Evolutionary conservation across 208 protist genomes (phyloP).

Genomic region (Dictyostelium gargantuum): DNA sequence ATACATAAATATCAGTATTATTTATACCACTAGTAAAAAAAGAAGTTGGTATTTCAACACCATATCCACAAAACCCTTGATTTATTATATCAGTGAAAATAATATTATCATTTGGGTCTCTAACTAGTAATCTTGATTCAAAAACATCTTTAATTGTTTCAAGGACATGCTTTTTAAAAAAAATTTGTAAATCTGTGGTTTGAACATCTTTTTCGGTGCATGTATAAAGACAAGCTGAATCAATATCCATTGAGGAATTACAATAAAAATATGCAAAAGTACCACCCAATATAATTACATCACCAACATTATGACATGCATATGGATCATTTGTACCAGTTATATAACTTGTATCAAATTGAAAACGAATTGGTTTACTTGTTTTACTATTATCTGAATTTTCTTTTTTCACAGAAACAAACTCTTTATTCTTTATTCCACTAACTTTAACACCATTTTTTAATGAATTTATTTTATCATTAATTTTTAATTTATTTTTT

Average conservation of each 20-base stretch:
- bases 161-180: not conserved
- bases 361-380: not conserved
- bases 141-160: not conserved
- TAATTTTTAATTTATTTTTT: not conserved
- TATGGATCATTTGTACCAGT: not conserved
- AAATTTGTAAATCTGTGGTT: not conserved
- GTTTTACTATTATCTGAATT: too few relatives aligned
- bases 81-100: not conserved
- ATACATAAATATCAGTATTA: slow-evolving; percentile 57
- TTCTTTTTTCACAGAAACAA: not conserved
- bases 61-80: not conserved
- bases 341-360: not conserved
- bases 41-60: not conserved
- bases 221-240: not conserved
- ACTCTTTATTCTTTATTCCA: too few relatives aligned
- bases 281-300: not conserved
- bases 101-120: not conserved
- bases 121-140: not conserved
- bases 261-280: not conserved
- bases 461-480: not conserved
- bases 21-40: not conserved
- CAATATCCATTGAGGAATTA: not conserved
- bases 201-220: not conserved
- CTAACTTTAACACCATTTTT: too few relatives aligned
- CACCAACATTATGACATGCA: not conserved